A percentile compares a stretch with the other conserved stretches of the same genome.
Evolutionary conservation across 768 basidiomycete genomes (phyloP).

Genomic region (Kwoniella botswanensis): DNA sequence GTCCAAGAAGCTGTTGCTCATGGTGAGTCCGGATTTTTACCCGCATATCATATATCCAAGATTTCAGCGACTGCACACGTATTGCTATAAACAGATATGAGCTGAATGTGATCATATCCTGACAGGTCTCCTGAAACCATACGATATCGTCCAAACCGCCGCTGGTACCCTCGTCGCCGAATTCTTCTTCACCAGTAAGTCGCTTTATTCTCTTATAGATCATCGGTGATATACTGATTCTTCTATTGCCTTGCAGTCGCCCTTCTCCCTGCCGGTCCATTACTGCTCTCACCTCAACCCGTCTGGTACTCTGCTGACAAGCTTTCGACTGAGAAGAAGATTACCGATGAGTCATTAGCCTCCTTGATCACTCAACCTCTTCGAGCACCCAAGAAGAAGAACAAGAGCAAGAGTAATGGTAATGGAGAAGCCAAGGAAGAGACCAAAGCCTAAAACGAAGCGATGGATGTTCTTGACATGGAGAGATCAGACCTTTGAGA

Average conservation of each 20-base stretch:
- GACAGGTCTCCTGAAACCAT: constrained; percentile 77
- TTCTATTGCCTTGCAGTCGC: constrained; percentile 63
- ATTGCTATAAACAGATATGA: not conserved
- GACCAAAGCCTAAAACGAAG: not conserved
- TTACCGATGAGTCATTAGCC: constrained; percentile 87
- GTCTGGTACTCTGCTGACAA: constrained; percentile 90
- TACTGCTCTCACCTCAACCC: constrained; percentile 84
- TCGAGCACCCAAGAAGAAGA: constrained; percentile 88
- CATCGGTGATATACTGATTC: constrained; percentile 5
- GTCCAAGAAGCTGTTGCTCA: constrained; percentile 96
- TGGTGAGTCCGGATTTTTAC: constrained; percentile 55
- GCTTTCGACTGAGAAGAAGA: constrained; percentile 83
- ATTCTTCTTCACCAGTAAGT: constrained; percentile 83
- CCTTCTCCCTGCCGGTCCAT: constrained; percentile 83
- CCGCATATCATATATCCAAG: too few relatives aligned
- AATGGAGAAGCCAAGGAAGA: constrained; percentile 15
- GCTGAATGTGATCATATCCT: constrained; percentile 1
- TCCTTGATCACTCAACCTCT: constrained; percentile 75
- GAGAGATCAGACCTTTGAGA: too few relatives aligned
- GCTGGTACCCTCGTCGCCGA: constrained; percentile 84
- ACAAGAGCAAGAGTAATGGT: constrained; percentile 72
- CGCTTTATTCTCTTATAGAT: not conserved
- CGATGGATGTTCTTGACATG: too few relatives aligned
- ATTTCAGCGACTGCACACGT: too few relatives aligned
- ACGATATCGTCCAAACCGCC: constrained; percentile 91